Percentiles rank a stretch among this genome's conserved stretches.
These are phyloP conservation scores for Neurospora intermedia DNA, from an alignment of 495 filamentous ascomycete genomes.

Conservation along the genomic window DNA sequence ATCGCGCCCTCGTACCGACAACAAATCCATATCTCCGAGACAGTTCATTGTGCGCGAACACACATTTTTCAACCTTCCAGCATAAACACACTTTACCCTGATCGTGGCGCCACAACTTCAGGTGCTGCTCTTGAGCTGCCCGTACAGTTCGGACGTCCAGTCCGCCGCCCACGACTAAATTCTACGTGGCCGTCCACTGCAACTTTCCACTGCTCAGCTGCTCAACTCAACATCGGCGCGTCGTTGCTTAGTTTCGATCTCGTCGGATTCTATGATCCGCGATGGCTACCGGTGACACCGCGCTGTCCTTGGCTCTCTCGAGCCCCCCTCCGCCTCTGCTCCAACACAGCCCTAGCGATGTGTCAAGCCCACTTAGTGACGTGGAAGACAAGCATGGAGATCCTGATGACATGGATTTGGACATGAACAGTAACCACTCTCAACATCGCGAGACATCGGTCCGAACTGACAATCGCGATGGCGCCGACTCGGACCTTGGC, in stretches of 20 bases:
- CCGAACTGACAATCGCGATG: constrained; percentile 10
- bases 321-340: constrained; percentile 32
- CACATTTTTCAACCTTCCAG: background rate
- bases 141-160: constrained; percentile 6
- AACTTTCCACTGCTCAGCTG: constrained; percentile 6
- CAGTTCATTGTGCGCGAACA: background rate
- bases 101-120: constrained; percentile 9
- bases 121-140: constrained; percentile 11
- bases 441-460: background rate
- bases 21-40: background rate
- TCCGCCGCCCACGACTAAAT: constrained; percentile 6
- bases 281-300: constrained; percentile 39
- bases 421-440: constrained; percentile 19
- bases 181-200: constrained; percentile 15
- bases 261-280: constrained; percentile 15
- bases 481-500: constrained; percentile 24
- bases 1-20: constrained; percentile 4
- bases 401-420: constrained; percentile 33
- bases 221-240: constrained; percentile 9
- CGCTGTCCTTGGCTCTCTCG: constrained; percentile 30
- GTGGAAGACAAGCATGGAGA: constrained; percentile 61
- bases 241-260: background rate
- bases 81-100: background rate
- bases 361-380: constrained; percentile 74
- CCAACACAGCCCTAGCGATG: constrained; percentile 27